These are phyloP conservation scores for Ganoderma meredithae DNA, from an alignment of 1,284 basidiomycete genomes.

Conservation along the genomic window DNA sequence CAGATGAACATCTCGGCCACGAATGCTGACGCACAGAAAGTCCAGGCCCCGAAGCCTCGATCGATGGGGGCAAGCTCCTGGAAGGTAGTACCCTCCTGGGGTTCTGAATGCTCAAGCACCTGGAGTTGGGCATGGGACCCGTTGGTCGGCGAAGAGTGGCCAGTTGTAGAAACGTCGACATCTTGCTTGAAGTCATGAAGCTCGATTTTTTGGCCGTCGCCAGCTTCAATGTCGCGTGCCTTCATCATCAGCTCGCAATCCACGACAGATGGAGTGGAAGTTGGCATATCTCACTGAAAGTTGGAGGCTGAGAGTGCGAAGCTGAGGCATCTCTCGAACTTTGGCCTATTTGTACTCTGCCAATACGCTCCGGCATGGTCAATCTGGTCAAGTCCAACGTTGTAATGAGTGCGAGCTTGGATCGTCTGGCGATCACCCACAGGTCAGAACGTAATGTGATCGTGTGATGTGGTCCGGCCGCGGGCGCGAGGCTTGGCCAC, in stretches of 20 bases:
- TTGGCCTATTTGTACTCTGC: not conserved
- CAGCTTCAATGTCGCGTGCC: not conserved
- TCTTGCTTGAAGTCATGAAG: not conserved
- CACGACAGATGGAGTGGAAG: not conserved
- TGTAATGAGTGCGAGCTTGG: not conserved
- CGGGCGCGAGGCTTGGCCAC: not conserved
- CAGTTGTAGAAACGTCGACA: not conserved
- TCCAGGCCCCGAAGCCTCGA: conserved; percentile 26
- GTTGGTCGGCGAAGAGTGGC: conserved; percentile 2
- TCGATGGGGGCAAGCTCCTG: conserved; percentile 31
- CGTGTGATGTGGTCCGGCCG: conserved; percentile 3
- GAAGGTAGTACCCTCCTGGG: conserved; percentile 25
- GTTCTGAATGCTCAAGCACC: conserved; percentile 24
- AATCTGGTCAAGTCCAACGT: not conserved
- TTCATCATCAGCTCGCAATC: not conserved
- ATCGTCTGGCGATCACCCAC: not conserved
- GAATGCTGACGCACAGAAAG: conserved; percentile 29
- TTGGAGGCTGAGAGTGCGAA: not conserved
- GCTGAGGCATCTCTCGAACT: not conserved
- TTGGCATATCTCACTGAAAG: not conserved
- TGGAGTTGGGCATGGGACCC: conserved; percentile 19
- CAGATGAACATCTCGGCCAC: conserved; percentile 49
- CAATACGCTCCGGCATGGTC: not conserved
- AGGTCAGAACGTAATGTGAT: not conserved
- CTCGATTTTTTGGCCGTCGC: not conserved